Evolutionary conservation across 148 eudicot species (phyloP).

Genomic region (Diospyros lotus): DNA sequence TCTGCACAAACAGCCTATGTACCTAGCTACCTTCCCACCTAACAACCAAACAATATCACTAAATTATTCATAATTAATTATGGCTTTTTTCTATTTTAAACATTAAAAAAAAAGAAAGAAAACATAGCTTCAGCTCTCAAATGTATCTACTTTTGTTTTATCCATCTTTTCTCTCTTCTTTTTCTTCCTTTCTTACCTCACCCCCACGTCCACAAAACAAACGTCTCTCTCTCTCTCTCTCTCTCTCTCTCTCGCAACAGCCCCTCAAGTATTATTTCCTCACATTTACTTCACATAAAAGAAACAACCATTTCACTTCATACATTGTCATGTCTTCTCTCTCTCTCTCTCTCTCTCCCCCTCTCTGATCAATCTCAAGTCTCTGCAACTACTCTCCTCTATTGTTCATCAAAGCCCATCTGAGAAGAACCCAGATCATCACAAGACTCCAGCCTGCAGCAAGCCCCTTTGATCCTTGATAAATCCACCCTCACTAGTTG

Average conservation of each 20-base stretch:
- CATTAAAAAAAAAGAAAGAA: no score
- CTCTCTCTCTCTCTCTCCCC: constrained; percentile 10
- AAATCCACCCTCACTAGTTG: no score
- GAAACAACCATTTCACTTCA: constrained; percentile 59
- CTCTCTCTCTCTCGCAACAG: constrained; percentile 6
- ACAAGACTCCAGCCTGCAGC: background rate
- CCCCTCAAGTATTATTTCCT: constrained; percentile 78
- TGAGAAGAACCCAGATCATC: constrained; percentile 12
- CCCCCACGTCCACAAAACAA: constrained; percentile 61
- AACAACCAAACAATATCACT: no score
- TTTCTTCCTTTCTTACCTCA: constrained; percentile 11
- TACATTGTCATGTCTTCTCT: constrained; percentile 39
- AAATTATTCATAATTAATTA: no score
- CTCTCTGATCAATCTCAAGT: constrained; percentile 11
- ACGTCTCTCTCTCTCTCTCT: background rate
- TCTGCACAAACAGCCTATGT: no score
- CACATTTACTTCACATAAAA: constrained; percentile 80
- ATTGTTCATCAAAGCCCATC: constrained; percentile 22
- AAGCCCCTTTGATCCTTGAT: constrained; percentile 6
- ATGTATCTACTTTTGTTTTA: constrained; percentile 1
- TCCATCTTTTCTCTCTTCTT: constrained; percentile 7
- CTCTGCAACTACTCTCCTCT: constrained; percentile 42
- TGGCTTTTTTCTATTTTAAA: no score
- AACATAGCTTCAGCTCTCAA: no score
- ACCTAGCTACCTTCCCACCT: no score